A percentile compares a stretch with the other conserved stretches of the same genome.
phyloP scores from a whole-genome alignment of 805 yeast species.

The Candida xiaguanensis region DNA sequence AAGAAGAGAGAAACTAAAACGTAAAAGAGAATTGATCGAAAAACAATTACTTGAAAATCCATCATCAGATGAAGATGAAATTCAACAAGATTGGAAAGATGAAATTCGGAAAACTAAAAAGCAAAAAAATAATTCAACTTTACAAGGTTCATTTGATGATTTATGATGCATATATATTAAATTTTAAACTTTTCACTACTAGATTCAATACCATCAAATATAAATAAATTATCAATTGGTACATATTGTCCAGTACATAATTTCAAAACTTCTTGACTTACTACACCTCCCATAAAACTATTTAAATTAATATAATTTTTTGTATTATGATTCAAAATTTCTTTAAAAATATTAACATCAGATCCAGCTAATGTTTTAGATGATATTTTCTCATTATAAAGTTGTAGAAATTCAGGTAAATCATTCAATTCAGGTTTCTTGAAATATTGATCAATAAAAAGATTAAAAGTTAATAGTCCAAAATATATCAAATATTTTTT shows the following conservation, averaged over 20 bases:
- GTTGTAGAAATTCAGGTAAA: slow-evolving; percentile 14
- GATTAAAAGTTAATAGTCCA: slow-evolving; percentile 36
- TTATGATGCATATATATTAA: slow-evolving; percentile 17
- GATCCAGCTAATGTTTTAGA: slow-evolving; percentile 10
- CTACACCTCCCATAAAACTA: slow-evolving; percentile 79
- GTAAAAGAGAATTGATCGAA: slow-evolving; percentile 67
- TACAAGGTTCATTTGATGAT: slow-evolving; percentile 61
- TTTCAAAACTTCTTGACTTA: slow-evolving; percentile 80
- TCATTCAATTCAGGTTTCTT: slow-evolving; percentile 19
- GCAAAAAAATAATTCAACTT: slow-evolving; percentile 38
- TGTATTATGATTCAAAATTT: slow-evolving; percentile 35
- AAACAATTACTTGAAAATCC: slow-evolving; percentile 44
- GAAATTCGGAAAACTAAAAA: slow-evolving; percentile 63
- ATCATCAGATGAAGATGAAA: slow-evolving; percentile 44
- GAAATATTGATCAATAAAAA: slow-evolving; percentile 15
- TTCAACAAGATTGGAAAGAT: slow-evolving; percentile 84
- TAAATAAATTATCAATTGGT: slow-evolving; percentile 66
- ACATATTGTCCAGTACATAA: slow-evolving; percentile 73
- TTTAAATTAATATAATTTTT: slow-evolving; percentile 55
- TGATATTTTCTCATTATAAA: slow-evolving; percentile 18
- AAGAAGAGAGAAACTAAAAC: slow-evolving; percentile 65
- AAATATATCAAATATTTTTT: slow-evolving; percentile 31
- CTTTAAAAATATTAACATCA: slow-evolving; percentile 20
- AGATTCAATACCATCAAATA: slow-evolving; percentile 70
- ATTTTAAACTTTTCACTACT: slow-evolving; percentile 40